phyloP scores from a whole-genome alignment of 1,139 yeast species.

The Lodderomyces oxycetoniae region DNA sequence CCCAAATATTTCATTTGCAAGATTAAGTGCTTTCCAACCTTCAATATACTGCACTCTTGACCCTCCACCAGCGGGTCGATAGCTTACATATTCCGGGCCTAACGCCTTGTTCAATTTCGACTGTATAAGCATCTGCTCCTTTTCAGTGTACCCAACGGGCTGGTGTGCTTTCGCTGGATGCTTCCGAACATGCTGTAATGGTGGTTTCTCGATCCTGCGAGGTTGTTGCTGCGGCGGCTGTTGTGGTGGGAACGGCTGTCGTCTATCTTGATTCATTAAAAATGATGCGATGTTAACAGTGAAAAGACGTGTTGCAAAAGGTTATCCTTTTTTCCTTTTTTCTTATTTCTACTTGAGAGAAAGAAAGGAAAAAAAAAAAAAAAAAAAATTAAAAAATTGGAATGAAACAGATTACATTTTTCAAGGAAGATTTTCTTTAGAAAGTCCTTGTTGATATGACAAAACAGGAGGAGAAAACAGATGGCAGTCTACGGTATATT shows the following conservation, averaged over 20 bases:
- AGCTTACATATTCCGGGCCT: conserved; percentile 89
- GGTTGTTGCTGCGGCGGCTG: conserved; percentile 6
- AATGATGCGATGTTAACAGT: background rate
- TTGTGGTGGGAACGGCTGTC: conserved; percentile 4
- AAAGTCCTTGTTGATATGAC: conserved; percentile 2
- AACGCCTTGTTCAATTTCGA: conserved; percentile 52
- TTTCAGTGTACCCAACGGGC: conserved; percentile 21
- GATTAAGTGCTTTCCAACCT: conserved; percentile 75
- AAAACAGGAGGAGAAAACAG: background rate
- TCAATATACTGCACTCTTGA: conserved; percentile 65
- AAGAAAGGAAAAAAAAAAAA: too few relatives aligned
- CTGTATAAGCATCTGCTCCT: conserved; percentile 39
- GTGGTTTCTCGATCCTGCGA: conserved; percentile 5
- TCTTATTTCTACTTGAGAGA: background rate
- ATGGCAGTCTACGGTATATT: background rate
- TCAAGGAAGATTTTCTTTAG: too few relatives aligned
- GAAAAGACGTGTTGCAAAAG: conserved; percentile 6
- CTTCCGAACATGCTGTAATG: conserved; percentile 5
- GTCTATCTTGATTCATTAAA: background rate
- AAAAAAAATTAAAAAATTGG: too few relatives aligned
- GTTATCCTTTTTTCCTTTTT: background rate
- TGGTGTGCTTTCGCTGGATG: conserved; percentile 6
- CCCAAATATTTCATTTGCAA: conserved; percentile 78
- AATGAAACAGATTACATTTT: too few relatives aligned
- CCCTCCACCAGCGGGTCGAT: conserved; percentile 75